Evolutionary conservation across 148 eudicot genomes (phyloP).

Genomic region (Linanthus parryae): DNA sequence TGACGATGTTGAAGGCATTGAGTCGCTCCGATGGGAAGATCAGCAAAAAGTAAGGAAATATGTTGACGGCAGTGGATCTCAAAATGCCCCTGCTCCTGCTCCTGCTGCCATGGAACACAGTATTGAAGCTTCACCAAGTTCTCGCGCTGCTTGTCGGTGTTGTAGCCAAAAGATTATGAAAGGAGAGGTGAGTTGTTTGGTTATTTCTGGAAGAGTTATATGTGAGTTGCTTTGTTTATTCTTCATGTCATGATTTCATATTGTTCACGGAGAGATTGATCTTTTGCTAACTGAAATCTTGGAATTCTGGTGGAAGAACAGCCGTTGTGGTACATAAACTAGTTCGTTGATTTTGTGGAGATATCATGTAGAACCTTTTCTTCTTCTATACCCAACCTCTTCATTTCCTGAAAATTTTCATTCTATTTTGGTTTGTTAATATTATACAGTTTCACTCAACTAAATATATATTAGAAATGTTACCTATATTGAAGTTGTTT

Average conservation of each 20-base stretch:
- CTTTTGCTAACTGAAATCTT: neutral
- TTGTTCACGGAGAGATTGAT: too few species aligned
- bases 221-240: too few species aligned
- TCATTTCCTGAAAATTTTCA: too few species aligned
- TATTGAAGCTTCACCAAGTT: constrained; percentile 70
- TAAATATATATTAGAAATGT: too few species aligned
- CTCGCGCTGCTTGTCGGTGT: constrained; percentile 78
- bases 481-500: too few species aligned
- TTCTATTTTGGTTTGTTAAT: too few species aligned
- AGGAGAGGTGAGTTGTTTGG: constrained; percentile 63
- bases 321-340: too few species aligned
- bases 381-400: too few species aligned
- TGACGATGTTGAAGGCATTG: constrained; percentile 88
- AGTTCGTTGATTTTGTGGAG: too few species aligned
- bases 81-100: constrained; percentile 22
- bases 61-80: constrained; percentile 44
- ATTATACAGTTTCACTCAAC: too few species aligned
- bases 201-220: too few species aligned
- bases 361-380: too few species aligned
- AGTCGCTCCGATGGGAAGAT: constrained; percentile 93
- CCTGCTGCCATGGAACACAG: constrained; percentile 34
- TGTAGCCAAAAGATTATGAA: constrained; percentile 80
- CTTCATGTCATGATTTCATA: neutral
- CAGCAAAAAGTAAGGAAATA: constrained; percentile 79
- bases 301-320: neutral